Percentiles rank a stretch among this genome's conserved stretches.
phyloP scores from a whole-genome alignment of 352 stramenopile genomes.

The Pythium rhizo-oryzae region DNA sequence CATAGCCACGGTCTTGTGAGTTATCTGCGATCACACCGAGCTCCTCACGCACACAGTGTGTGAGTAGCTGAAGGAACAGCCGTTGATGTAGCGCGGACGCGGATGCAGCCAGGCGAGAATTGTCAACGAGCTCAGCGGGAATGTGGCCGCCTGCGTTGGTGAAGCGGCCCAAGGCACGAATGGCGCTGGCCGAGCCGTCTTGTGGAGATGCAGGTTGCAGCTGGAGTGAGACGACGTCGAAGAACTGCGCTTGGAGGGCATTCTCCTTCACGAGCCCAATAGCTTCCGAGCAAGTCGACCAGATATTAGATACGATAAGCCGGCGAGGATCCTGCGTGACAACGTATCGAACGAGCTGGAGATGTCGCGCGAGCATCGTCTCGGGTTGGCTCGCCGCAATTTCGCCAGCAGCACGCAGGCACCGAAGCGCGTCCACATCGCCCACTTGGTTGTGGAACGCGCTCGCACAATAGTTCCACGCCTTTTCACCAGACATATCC shows the following conservation, averaged over 20 bases:
- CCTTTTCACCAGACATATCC: constrained; percentile 18
- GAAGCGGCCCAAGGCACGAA: not conserved
- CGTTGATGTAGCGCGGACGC: not conserved
- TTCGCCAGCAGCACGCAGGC: constrained; percentile 3
- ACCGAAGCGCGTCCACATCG: constrained; percentile 13
- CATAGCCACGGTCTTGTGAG: not conserved
- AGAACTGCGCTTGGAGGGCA: not conserved
- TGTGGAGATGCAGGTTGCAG: not conserved
- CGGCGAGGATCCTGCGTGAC: constrained; percentile 9
- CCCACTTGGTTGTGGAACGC: constrained; percentile 38
- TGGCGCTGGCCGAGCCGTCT: not conserved
- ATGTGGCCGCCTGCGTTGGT: not conserved
- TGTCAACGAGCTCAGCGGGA: not conserved
- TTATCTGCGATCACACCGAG: not conserved
- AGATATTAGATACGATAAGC: not conserved
- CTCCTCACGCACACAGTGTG: not conserved
- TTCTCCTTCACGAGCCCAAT: not conserved
- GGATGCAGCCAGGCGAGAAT: not conserved
- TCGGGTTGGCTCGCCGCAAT: constrained; percentile 5
- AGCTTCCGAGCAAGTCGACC: not conserved
- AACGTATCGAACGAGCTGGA: constrained; percentile 13
- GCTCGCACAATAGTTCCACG: constrained; percentile 45
- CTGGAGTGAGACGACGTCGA: constrained; percentile 2
- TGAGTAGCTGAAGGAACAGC: not conserved
- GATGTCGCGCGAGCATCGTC: not conserved